phyloP scores from a whole-genome alignment of 164 flowering plant genomes.

The Vitis rotundifolia region DNA sequence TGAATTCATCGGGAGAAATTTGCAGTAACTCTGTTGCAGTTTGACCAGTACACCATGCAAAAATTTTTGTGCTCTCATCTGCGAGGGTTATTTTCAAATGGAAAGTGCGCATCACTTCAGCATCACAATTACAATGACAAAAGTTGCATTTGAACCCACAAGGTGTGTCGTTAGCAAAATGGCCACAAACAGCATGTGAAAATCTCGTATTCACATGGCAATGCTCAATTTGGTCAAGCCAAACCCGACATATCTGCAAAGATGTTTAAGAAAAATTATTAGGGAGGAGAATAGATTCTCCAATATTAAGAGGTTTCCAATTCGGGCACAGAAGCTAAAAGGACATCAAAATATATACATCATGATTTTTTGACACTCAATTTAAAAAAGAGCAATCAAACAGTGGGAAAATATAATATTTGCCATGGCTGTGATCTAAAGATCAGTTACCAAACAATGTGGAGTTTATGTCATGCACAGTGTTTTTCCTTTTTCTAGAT shows the following conservation, averaged over 20 bases:
- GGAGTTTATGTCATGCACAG: no score
- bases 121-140: slow-evolving; percentile 49
- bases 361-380: no score
- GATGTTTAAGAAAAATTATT: slow-evolving; percentile 1
- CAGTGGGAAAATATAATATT: no score
- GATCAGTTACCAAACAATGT: no score
- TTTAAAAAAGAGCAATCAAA: background rate
- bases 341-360: background rate
- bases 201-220: slow-evolving; percentile 58
- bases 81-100: slow-evolving; percentile 66
- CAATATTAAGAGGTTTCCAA: background rate
- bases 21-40: slow-evolving; percentile 87
- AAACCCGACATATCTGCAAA: slow-evolving; percentile 70
- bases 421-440: no score
- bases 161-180: slow-evolving; percentile 46
- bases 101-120: slow-evolving; percentile 58
- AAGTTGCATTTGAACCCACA: slow-evolving; percentile 61
- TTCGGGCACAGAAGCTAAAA: background rate
- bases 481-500: no score
- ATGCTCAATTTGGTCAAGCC: slow-evolving; percentile 66
- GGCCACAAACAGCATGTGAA: slow-evolving; percentile 72
- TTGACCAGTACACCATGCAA: slow-evolving; percentile 82
- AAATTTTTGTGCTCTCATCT: slow-evolving; percentile 68
- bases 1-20: slow-evolving; percentile 85
- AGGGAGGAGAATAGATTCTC: background rate